Evolutionary conservation across 2,329 filamentous ascomycete species (phyloP), one percentile per base, ranked within the genome.

Genomic region (Diaporthe longicolla): DNA sequence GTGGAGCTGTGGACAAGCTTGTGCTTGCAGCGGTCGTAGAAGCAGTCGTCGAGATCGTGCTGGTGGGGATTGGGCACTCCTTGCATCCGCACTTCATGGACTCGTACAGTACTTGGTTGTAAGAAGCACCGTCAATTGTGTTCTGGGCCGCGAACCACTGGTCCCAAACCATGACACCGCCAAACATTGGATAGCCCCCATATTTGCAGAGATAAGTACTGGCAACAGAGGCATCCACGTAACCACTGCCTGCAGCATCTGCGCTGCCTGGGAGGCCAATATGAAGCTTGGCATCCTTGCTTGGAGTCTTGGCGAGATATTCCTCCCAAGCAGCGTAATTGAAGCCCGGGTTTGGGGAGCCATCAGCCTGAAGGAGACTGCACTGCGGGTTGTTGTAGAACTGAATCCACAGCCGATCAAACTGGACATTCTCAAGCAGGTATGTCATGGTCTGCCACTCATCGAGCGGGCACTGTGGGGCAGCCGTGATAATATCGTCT

Each of bases 351-450:
- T 76, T 76, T 7, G 70, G 35, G 13, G 76, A 78, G 21, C 72
- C 72, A 57, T 78, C 79, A 17, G 70, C 76, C 65, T 80, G 80
- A 45, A 78, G 69, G 24, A 82, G 83, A 29, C 82, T 81, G 76
- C 85, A 87, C 37, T 76, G 78, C 0, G 81, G 79, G 77, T 87
- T 87, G 79, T 87, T 87, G 81, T 87, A 87, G 79, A 86, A 87
- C 77, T 87, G 85, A 24, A 87, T 79, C 76, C 82, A 86, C 10
- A 87, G 77, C 63, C 81, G 80, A 75, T 87, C 85, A 73, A 86
- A 87, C 52, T 78, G 74, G 52, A 82, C 79, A 40, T 79, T 66
- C 35, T 82, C 77, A 26, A 86, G 80, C 52, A 89, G 85, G 1
- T 78, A 75, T 59, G 83, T 83, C 78, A 89, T 85, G 73, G 84